Conservation (phyloP, 345 rosid species). For the Murraya koenigii region DNA sequence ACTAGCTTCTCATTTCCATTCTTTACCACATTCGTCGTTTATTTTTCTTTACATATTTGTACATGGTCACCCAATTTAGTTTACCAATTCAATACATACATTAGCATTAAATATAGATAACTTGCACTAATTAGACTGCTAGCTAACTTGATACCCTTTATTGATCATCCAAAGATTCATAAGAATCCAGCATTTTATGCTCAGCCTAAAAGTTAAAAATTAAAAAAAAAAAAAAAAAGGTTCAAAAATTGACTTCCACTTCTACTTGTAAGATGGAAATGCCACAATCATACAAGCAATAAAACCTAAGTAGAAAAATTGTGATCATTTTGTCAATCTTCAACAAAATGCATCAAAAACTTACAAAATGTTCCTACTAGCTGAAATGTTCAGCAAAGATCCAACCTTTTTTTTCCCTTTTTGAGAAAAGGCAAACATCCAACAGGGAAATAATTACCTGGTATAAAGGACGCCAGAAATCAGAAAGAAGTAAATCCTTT, state of each 20-base stretch:
- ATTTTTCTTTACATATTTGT: not conserved
- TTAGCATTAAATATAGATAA: not conserved
- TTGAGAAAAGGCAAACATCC: not conserved
- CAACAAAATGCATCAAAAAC: too few relatives aligned
- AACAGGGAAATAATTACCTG: constrained; percentile 46
- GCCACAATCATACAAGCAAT: not conserved
- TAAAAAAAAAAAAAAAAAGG: not conserved
- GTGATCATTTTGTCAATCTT: not conserved
- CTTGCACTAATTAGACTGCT: not conserved
- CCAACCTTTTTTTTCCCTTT: not conserved
- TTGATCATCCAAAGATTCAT: not conserved
- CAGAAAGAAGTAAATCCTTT: constrained; percentile 75
- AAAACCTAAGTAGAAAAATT: not conserved
- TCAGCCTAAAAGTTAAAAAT: not conserved
- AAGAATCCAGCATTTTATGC: not conserved
- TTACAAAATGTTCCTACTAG: not conserved
- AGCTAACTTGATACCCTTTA: not conserved
- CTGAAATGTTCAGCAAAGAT: not conserved
- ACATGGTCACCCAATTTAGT: not conserved
- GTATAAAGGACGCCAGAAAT: constrained; percentile 92
- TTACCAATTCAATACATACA: not conserved
- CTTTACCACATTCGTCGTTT: not conserved
- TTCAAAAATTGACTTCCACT: not conserved
- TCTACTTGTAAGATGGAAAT: not conserved
- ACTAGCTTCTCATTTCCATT: not conserved